These are phyloP conservation scores for Penicillium macrosclerotiorum DNA, from an alignment of 495 filamentous ascomycete species.

Conservation along the genomic window DNA sequence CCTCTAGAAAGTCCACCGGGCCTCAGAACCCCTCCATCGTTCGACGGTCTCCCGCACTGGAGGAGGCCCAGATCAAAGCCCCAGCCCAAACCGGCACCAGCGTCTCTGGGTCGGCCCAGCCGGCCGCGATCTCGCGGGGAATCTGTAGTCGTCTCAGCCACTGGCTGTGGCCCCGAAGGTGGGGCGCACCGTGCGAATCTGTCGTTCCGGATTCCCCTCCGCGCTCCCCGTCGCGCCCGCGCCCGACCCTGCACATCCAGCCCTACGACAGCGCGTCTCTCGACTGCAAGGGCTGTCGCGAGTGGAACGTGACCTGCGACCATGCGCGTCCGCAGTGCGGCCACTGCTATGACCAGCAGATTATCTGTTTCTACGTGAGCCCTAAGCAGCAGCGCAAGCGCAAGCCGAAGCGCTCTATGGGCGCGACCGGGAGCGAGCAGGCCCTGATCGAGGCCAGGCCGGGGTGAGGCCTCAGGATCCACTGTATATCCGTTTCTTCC, in stretches of 20 bases:
- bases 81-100: background rate
- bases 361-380: slow-evolving; percentile 39
- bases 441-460: too few species aligned
- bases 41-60: too few species aligned
- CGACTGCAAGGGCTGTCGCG: slow-evolving; percentile 34
- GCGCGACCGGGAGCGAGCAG: too few species aligned
- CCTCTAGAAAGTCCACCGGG: too few species aligned
- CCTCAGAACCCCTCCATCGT: too few species aligned
- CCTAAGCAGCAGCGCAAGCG: background rate
- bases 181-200: slow-evolving; percentile 11
- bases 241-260: background rate
- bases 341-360: slow-evolving; percentile 38
- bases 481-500: too few species aligned
- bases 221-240: background rate
- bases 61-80: background rate
- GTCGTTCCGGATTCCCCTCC: background rate
- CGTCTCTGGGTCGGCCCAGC: background rate
- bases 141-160: slow-evolving; percentile 15
- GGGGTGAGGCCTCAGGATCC: too few species aligned
- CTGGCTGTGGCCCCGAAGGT: slow-evolving; percentile 23
- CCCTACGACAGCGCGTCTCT: background rate
- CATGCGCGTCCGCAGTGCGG: slow-evolving; percentile 32
- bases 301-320: slow-evolving; percentile 32
- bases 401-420: background rate
- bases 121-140: slow-evolving; percentile 7